Evolutionary conservation across 768 basidiomycete genomes (phyloP), one percentile per base, ranked within the genome.

Genomic region (Boletus subparvulus): DNA sequence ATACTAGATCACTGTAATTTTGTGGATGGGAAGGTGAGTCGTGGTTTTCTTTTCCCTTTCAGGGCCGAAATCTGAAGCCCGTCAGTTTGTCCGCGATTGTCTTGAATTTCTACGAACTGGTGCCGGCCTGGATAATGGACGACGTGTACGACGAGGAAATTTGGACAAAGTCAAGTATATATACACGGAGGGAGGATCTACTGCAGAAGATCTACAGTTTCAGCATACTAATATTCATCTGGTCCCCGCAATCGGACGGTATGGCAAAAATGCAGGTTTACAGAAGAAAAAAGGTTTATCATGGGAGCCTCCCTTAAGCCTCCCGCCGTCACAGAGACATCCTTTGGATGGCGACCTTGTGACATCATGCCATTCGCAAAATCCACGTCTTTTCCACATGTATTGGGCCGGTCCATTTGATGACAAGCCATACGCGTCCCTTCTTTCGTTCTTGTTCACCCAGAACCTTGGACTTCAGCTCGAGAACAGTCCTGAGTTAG

Each of bases 361-460:
- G 42, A 63, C 40, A 3, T 78, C 84, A 2, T 97, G 95, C 74
- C 87, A 91, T 50, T 68, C 77, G 0, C 85, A 90, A 52, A 87
- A 90, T 67, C 92, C 91, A 3, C 82, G 90, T 21, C 70, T 95
- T 6, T 96, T 91, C 79, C 94, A 97, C 74, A 87, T 96, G 87
- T 97, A 95, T 78, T 97, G 94, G 94, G 92, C 93, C 1, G 94
- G 94, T 0, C 87, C 93, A 2, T 96, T 98, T 76, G 94, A 93
- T 19, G 94, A 98, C 77, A 97, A 96, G 73, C 94, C 95, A 0
- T 97, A 97, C 80, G 82, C 92, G 68, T 93, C 94, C 0, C 77
- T 96, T 24, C 78, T 93, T 50, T 97, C 95, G 6, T 97, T 92
- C 81, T 82, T 97, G 44, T 97, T 84, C 75, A 93, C 94, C 1